A percentile compares a stretch with the other conserved stretches of the same genome.
phyloP scores from a whole-genome alignment of 306 rosid genomes.

The Hylodesmum podocarpum region DNA sequence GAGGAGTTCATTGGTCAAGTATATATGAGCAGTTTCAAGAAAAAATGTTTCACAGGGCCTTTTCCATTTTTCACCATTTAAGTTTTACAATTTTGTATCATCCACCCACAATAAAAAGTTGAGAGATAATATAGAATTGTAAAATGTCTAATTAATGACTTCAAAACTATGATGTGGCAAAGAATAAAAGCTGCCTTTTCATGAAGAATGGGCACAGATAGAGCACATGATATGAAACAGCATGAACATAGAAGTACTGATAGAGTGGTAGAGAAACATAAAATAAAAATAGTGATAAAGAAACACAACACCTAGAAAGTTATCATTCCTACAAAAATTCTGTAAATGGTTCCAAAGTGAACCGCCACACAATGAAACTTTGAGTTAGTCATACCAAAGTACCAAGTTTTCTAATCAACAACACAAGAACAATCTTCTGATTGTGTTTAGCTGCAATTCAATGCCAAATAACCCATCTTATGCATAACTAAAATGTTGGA shows the following conservation, averaged over 20 bases:
- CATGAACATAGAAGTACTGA: background rate
- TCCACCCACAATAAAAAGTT: slow-evolving; percentile 1
- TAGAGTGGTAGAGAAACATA: background rate
- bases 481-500: background rate
- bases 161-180: background rate
- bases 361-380: background rate
- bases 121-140: slow-evolving; percentile 5
- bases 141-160: background rate
- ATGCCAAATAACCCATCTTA: background rate
- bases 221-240: background rate
- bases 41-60: background rate
- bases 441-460: background rate
- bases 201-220: background rate
- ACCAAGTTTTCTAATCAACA: background rate
- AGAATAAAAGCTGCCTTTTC: background rate
- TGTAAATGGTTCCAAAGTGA: background rate
- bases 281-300: background rate
- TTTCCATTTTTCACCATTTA: background rate
- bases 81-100: background rate
- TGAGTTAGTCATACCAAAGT: background rate
- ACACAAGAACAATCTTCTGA: background rate
- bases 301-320: background rate
- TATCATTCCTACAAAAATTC: background rate
- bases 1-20: background rate
- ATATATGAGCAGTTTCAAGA: background rate